Conservation (phyloP, 2,329 filamentous ascomycete species). For the Sarocladium strictum region DNA sequence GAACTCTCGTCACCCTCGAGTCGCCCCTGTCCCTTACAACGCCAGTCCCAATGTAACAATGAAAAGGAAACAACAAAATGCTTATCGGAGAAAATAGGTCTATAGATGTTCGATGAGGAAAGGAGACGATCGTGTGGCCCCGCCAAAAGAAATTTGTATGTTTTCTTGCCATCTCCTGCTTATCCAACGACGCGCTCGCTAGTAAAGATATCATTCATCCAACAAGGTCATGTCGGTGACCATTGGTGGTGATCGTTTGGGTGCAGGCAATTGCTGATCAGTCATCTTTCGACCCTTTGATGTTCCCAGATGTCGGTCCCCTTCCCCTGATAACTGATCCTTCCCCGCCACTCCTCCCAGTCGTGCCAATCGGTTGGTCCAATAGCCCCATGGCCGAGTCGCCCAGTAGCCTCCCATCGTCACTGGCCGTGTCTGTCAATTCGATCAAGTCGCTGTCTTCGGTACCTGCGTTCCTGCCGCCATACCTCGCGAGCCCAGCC, state of each 20-base stretch:
- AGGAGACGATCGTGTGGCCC: background rate
- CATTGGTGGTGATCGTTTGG: background rate
- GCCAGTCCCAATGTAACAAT: background rate
- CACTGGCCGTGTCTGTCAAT: conserved; percentile 55
- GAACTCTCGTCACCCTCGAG: no score
- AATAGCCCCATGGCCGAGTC: conserved; percentile 21
- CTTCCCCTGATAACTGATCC: conserved; percentile 31
- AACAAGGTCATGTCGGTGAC: no score
- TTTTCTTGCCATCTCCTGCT: background rate
- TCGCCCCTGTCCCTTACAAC: background rate
- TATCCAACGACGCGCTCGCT: conserved; percentile 3
- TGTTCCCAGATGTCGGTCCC: background rate
- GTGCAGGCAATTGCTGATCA: conserved; percentile 4
- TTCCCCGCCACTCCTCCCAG: conserved; percentile 32
- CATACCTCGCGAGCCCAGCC: conserved; percentile 28
- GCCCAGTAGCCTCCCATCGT: conserved; percentile 38
- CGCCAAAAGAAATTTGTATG: background rate
- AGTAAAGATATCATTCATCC: conserved; percentile 3
- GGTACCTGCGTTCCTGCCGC: conserved; percentile 12
- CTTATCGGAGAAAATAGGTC: background rate
- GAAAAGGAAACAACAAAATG: background rate
- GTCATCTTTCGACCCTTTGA: conserved; percentile 42
- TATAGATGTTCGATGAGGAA: background rate
- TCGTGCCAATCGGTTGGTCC: conserved; percentile 25
- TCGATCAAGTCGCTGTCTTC: conserved; percentile 63